Base-by-base conservation (phyloP, 2,329 filamentous ascomycete species). In the Phoma sp. region DNA sequence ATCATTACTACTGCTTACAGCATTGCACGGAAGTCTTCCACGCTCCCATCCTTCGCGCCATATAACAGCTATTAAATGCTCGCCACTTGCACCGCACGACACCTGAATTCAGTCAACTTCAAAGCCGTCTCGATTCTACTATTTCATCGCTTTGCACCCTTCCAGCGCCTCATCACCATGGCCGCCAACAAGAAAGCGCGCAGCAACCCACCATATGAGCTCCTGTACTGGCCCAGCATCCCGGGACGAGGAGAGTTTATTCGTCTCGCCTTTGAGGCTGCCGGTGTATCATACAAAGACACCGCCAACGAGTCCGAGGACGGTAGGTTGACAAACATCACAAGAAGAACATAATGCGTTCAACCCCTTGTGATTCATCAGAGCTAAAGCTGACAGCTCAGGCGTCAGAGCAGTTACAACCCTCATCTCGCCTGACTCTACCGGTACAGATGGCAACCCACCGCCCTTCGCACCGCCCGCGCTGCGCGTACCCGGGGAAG, bases 161-260 rank as follows among this genome's bases (percentile, higher is more conserved):
- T 30, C 24, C 37, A 14, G 9, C 32, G 32, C 14, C 24, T 46
- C n/a, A 52, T 14, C 48, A 40, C 47, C 41, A 70, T 69, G 67
- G 55, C 68, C 5, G 43, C 64, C 29, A 62, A 40, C 55, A 68
- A 70, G 52, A 68, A 65, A 47, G 59, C 60, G 27, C 61, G 60
- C 47, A 68, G 67, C 57, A 73, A 69, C 51, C 77, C 67, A 48
- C 76, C 80, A 0, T 89, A 88, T 69, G 79, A 87, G 60, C 82
- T 90, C 52, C 79, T 90, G 68, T 92, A 92, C 81, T 90, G 88
- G 83, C 87, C 88, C 14, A 74, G 73, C 14, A 77, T 91, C 8
- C 90, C 90, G 30, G 90, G 90, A 36, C 87, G 90, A 43, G 90
- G 86, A 57, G 90, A 93, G 70, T 85, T 86, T 71, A 77, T 92